These are phyloP conservation scores for Leishmania tropica DNA, from an alignment of 208 protist species.

Conservation along the genomic window DNA sequence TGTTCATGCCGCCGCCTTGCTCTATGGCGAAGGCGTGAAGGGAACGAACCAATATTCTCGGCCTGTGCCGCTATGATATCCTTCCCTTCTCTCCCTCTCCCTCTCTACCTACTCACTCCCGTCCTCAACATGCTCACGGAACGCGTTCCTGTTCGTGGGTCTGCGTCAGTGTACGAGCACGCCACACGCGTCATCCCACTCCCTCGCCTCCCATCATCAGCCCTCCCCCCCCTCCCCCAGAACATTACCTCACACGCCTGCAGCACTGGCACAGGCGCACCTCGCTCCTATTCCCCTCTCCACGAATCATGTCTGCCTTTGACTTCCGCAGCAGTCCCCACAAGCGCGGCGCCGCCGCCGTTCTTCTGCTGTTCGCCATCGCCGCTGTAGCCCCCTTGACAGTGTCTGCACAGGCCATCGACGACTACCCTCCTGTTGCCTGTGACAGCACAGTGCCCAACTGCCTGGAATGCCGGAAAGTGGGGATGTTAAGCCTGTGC, in stretches of 20 bases:
- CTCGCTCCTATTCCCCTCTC: background rate
- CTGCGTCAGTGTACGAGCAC: background rate
- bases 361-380: background rate
- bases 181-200: background rate
- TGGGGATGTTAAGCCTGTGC: background rate
- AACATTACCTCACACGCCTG: background rate
- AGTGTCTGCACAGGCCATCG: slow-evolving; percentile 2
- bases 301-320: background rate
- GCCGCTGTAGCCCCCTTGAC: background rate
- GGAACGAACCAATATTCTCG: background rate
- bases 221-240: background rate
- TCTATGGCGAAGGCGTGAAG: background rate
- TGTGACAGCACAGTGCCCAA: background rate
- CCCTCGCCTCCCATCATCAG: background rate
- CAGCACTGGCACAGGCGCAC: background rate
- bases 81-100: background rate
- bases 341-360: background rate
- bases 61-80: background rate
- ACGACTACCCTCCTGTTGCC: background rate
- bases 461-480: slow-evolving; percentile 1
- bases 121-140: background rate
- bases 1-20: background rate
- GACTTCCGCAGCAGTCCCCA: background rate
- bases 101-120: background rate
- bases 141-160: background rate